phyloP scores from a whole-genome alignment of 495 filamentous ascomycete species.

The Penicillium manginii region DNA sequence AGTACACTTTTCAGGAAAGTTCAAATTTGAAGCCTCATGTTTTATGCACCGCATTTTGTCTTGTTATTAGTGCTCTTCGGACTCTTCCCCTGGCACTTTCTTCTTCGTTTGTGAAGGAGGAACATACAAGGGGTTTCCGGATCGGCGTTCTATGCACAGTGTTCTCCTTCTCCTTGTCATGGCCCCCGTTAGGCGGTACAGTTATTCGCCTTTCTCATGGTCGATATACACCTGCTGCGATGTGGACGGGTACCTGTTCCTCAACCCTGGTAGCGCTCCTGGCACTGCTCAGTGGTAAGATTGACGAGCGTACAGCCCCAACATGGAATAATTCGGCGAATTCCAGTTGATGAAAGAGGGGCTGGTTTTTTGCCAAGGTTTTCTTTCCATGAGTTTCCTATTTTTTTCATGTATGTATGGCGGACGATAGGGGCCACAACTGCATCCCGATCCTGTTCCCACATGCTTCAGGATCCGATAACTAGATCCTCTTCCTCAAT shows the following conservation, averaged over 20 bases:
- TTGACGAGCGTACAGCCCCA: neutral
- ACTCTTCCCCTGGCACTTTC: constrained; percentile 2
- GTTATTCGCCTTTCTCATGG: neutral
- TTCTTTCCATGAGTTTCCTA: too few species aligned
- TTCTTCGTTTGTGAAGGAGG: neutral
- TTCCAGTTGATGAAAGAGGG: too few species aligned
- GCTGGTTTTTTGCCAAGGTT: too few species aligned
- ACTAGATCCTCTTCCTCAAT: too few species aligned
- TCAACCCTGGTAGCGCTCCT: neutral
- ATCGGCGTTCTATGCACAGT: constrained; percentile 5
- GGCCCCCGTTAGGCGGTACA: neutral
- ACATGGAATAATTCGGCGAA: too few species aligned
- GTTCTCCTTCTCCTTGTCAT: neutral
- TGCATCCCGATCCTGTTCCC: too few species aligned
- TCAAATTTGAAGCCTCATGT: too few species aligned
- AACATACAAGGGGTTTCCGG: neutral
- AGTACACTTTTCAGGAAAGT: too few species aligned
- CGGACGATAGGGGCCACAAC: too few species aligned
- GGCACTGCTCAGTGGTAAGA: neutral
- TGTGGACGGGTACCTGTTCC: constrained; percentile 1
- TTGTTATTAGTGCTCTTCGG: neutral
- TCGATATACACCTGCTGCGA: neutral
- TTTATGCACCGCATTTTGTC: constrained; percentile 16
- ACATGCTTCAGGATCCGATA: too few species aligned
- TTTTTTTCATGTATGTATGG: too few species aligned